These are phyloP conservation scores for Byssoonygena ceratinophila DNA, from an alignment of 2,329 filamentous ascomycete species.

Conservation along the genomic window DNA sequence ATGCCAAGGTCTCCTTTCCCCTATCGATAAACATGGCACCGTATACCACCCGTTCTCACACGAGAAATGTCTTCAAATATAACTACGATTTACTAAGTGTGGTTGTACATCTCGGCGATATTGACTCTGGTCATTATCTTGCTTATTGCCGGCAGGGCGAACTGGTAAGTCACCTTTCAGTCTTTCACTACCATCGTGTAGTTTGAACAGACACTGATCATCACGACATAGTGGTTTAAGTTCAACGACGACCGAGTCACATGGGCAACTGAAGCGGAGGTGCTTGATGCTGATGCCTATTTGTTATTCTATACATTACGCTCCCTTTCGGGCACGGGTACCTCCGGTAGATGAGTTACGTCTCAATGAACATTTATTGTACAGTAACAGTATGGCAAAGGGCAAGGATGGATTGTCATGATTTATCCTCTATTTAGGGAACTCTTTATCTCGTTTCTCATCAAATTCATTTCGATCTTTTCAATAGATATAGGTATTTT, in stretches of 20 bases:
- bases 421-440: neutral
- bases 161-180: conserved; percentile 39
- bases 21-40: conserved; percentile 80
- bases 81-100: conserved; percentile 82
- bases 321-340: conserved; percentile 19
- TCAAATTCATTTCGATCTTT: neutral
- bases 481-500: neutral
- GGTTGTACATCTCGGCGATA: conserved; percentile 84
- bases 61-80: conserved; percentile 43
- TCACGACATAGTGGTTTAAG: conserved; percentile 63
- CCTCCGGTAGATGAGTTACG: conserved; percentile 8
- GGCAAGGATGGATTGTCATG: conserved; percentile 18
- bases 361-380: conserved; percentile 25
- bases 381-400: conserved; percentile 30
- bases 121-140: conserved; percentile 85
- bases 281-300: conserved; percentile 77
- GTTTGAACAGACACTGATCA: neutral
- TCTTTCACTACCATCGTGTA: neutral
- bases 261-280: conserved; percentile 69
- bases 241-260: conserved; percentile 95
- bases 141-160: conserved; percentile 77
- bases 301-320: conserved; percentile 64
- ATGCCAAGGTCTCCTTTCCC: conserved; percentile 76
- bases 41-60: conserved; percentile 60
- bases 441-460: neutral